phyloP scores from a whole-genome alignment of 169 alveolate species.

The Theileria orientalis region DNA sequence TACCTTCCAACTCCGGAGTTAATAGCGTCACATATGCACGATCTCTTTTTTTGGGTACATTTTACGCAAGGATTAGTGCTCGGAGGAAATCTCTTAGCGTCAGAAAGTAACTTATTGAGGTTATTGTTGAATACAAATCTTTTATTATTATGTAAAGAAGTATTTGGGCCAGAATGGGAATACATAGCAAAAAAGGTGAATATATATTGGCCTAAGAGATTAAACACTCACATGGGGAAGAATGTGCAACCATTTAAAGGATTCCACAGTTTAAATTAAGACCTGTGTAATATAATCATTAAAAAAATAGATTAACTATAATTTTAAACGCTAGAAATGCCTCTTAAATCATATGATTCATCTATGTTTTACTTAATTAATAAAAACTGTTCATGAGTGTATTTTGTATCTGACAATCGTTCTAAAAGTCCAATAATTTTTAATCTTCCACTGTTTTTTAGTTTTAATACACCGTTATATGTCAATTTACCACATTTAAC shows the following conservation, averaged over 20 bases:
- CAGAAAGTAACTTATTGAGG: constrained; percentile 45
- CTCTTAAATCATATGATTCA: too few species aligned
- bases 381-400: too few species aligned
- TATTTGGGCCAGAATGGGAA: constrained; percentile 6
- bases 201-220: neutral
- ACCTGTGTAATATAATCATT: neutral
- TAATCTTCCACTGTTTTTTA: neutral
- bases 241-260: constrained; percentile 9
- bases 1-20: constrained; percentile 66
- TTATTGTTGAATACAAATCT: constrained; percentile 56
- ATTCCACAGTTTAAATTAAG: neutral
- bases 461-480: neutral
- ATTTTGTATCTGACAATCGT: too few species aligned
- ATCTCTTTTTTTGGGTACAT: constrained; percentile 60
- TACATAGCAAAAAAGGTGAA: constrained; percentile 23
- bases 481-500: too few species aligned
- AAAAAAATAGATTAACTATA: neutral
- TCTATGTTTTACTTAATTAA: too few species aligned
- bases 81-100: constrained; percentile 55
- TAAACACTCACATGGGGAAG: neutral
- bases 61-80: constrained; percentile 66
- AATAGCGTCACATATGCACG: constrained; percentile 64
- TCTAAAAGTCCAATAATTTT: neutral
- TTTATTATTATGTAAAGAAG: constrained; percentile 44
- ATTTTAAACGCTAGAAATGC: too few species aligned